These are phyloP conservation scores for Paxillus rubicundulus DNA, from an alignment of 768 basidiomycete species.

Conservation along the genomic window DNA sequence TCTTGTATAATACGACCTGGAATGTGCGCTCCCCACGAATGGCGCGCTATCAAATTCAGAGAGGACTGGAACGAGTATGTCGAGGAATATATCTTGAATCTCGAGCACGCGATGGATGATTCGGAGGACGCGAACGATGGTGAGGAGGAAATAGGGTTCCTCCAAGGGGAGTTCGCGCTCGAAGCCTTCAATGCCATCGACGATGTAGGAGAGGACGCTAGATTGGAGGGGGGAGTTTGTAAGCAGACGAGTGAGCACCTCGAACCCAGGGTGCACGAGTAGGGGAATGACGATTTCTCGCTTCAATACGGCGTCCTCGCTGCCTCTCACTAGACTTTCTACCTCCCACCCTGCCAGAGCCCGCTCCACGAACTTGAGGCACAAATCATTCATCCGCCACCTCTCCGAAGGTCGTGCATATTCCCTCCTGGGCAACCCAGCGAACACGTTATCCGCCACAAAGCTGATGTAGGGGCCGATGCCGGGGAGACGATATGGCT, in stretches of 20 bases:
- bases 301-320: conserved; percentile 52
- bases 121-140: conserved; percentile 77
- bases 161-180: conserved; percentile 68
- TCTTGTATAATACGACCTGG: conserved; percentile 67
- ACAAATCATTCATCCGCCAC: conserved; percentile 85
- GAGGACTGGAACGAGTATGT: conserved; percentile 79
- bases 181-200: conserved; percentile 76
- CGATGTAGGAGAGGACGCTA: conserved; percentile 73
- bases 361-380: conserved; percentile 82
- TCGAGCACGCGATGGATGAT: conserved; percentile 81
- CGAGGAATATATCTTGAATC: conserved; percentile 85
- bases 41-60: conserved; percentile 59
- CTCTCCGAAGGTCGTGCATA: conserved; percentile 73
- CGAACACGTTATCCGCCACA: conserved; percentile 86
- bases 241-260: conserved; percentile 76
- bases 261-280: conserved; percentile 82
- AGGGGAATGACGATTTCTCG: conserved; percentile 54
- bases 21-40: conserved; percentile 52
- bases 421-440: conserved; percentile 70
- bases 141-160: conserved; percentile 67
- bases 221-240: conserved; percentile 70
- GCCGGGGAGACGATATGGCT: conserved; percentile 76
- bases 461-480: conserved; percentile 82
- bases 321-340: conserved; percentile 59
- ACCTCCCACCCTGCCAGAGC: conserved; percentile 80